phyloP scores from a whole-genome alignment of 2,329 filamentous ascomycete genomes.

The Magnaporthiopsis incrustans region DNA sequence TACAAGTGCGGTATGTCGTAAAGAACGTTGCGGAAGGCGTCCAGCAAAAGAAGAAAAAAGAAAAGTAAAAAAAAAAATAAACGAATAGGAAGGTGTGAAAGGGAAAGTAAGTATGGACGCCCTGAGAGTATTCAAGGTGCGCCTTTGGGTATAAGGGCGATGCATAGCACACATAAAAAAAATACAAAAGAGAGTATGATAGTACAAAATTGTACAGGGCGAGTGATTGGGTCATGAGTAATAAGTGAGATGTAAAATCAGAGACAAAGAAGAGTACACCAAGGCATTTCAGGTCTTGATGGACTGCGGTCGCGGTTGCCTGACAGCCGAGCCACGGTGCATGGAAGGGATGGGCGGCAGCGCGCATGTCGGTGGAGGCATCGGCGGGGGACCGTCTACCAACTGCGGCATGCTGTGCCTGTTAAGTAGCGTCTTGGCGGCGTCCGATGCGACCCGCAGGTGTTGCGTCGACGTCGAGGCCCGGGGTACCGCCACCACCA shows the following conservation, averaged over 20 bases:
- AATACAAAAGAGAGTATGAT: background rate
- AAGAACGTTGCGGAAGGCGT: too few species aligned
- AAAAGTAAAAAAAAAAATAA: too few species aligned
- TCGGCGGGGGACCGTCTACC: slow-evolving; percentile 41
- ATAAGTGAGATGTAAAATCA: background rate
- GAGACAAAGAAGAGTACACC: background rate
- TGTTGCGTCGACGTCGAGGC: slow-evolving; percentile 16
- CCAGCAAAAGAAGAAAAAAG: background rate
- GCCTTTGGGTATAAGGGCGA: background rate
- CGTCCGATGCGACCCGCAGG: slow-evolving; percentile 15
- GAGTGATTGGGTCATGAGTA: too few species aligned
- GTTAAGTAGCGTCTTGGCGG: slow-evolving; percentile 17
- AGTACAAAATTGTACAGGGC: background rate
- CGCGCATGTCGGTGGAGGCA: slow-evolving; percentile 46
- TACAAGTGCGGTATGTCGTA: background rate
- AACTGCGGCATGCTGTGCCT: slow-evolving; percentile 43
- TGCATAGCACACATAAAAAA: background rate
- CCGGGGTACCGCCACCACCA: slow-evolving; percentile 9
- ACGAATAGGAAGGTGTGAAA: background rate
- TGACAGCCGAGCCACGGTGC: background rate
- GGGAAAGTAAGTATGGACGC: background rate
- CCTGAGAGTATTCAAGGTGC: background rate
- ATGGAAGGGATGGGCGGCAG: slow-evolving; percentile 42
- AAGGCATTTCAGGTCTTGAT: background rate
- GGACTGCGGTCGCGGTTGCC: background rate